Percentiles rank a stretch among this genome's conserved stretches.
Evolutionary conservation across 495 filamentous ascomycete genomes (phyloP).

Genomic region (Hyphodiscus hymeniophilus): DNA sequence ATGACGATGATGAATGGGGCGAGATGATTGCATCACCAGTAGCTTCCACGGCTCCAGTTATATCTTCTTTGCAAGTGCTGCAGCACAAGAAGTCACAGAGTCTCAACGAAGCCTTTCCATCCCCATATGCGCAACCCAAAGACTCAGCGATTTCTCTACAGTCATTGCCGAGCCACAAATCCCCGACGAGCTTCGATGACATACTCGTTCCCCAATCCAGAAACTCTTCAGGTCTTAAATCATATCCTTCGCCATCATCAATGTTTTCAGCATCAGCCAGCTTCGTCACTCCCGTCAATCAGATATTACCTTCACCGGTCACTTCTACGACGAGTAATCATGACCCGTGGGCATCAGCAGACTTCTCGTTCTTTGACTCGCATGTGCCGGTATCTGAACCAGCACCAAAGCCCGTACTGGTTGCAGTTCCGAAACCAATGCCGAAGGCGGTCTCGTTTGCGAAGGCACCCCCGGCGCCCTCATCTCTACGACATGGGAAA

Average conservation of each 20-base stretch:
- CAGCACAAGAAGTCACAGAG: constrained; percentile 11
- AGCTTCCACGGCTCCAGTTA: constrained; percentile 11
- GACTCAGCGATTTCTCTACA: neutral
- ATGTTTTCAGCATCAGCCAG: neutral
- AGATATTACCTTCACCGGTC: neutral
- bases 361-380: constrained; percentile 32
- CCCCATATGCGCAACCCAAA: neutral
- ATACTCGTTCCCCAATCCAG: neutral
- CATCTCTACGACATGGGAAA: constrained; percentile 12
- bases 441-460: constrained; percentile 17
- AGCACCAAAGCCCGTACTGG: neutral
- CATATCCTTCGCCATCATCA: constrained; percentile 11
- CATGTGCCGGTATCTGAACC: too few species aligned
- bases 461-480: neutral
- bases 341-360: constrained; percentile 29
- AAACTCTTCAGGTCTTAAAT: neutral
- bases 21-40: constrained; percentile 45
- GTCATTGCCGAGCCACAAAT: neutral
- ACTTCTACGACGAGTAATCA: constrained; percentile 6
- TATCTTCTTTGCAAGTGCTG: constrained; percentile 3
- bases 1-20: constrained; percentile 46
- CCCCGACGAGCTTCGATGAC: neutral
- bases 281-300: neutral
- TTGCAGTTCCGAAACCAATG: constrained; percentile 3
- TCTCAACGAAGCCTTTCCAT: neutral